These are phyloP conservation scores for Xerocomus spinulosus DNA, from an alignment of 768 basidiomycete genomes.

Conservation along the genomic window DNA sequence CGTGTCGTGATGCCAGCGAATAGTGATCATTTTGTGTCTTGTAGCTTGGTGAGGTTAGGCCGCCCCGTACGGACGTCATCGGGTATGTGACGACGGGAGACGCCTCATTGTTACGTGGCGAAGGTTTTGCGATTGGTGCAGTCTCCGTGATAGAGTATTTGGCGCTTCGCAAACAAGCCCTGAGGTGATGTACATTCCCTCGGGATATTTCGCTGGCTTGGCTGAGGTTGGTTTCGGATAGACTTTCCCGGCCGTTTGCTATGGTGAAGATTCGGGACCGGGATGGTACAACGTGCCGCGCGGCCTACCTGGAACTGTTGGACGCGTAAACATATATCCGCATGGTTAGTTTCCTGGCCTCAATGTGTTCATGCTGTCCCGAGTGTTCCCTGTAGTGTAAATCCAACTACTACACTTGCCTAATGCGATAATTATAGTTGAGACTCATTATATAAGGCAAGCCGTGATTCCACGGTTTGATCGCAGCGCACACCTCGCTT, in stretches of 20 bases:
- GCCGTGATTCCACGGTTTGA: no score
- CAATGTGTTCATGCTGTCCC: neutral
- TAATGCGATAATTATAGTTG: no score
- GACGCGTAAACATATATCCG: slow-evolving; percentile 14
- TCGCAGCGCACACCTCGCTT: no score
- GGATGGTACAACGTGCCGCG: slow-evolving; percentile 50
- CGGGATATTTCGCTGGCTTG: neutral
- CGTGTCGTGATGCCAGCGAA: neutral
- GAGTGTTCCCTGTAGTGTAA: no score
- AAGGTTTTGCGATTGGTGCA: slow-evolving; percentile 74
- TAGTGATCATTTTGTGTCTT: neutral
- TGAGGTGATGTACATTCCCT: slow-evolving; percentile 27
- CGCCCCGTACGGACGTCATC: slow-evolving; percentile 48
- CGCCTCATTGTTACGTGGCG: slow-evolving; percentile 73
- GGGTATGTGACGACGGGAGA: slow-evolving; percentile 85
- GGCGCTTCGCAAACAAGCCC: slow-evolving; percentile 48
- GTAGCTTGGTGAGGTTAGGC: slow-evolving; percentile 44
- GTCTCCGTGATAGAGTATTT: slow-evolving; percentile 54
- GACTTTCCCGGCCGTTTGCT: slow-evolving; percentile 29
- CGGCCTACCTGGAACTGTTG: slow-evolving; percentile 42
- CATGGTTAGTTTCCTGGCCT: no score
- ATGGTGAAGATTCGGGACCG: slow-evolving; percentile 65
- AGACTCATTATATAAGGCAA: no score
- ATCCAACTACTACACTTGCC: no score
- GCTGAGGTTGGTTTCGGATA: slow-evolving; percentile 1